Base-by-base conservation (phyloP, 2,329 filamentous ascomycete genomes). In the Calonectria naviculata region DNA sequence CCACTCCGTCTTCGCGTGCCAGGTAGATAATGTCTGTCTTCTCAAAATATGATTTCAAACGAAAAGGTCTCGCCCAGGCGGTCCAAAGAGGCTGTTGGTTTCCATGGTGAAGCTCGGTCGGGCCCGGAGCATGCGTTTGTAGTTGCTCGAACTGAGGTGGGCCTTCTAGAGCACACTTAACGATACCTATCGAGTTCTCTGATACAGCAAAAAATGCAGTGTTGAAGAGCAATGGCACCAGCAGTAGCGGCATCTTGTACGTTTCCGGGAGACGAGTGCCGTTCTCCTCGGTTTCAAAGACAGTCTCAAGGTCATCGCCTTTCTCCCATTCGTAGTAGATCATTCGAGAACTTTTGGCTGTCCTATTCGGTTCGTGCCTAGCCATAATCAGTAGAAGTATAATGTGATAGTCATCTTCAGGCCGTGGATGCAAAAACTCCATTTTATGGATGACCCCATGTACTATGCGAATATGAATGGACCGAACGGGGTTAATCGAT, bases 1-100 rank as follows among this genome's bases (percentile, higher is more conserved):
- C 88, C 60, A 92, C 86, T 4, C 97, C 97, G 79, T 98, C 96
- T 83, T 98, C 96, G 66, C 95, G 91, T 13, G 93, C 94, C 19
- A 99, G 85, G 79, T 97, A 98, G 60, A 98, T 91, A 71, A 93
- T 91, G 78, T 98, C 97, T 41, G 92, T 91, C 21, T 85, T 87
- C 65, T 89, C 85, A 64, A 89, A 89, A 74, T 92, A 93, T 15
- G 85, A 83, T 71, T 88, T 88, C 28, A 91, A 88, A 9, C 96
- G 91, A 70, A 91, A 89, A 2, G 95, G 93, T 70, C 94, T 90
- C 31, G 94, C 91, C 95, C 96, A 99, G 28, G 93, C 91, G 4
- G 93, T 93, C 94, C 95, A 98, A 4, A 94, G 82, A 1, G 93
- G 93, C 44, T 72, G 78, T 83, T 38, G 71, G 81, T 29, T 41